A percentile compares a stretch with the other conserved stretches of the same genome.
Evolutionary conservation across 129 eudicot species (phyloP).

Genomic region (sunflower (Helianthus annuus)): HanXRQr2.0-SUNRISE NC_035437.2:12943306-12943805

Average conservation of each 20-base stretch:
- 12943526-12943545: too few relatives aligned
- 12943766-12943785: neutral
- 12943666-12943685: conserved; percentile 86
- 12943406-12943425: neutral
- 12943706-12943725: conserved; percentile 27
- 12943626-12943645: conserved; percentile 96
- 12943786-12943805: conserved; percentile 97
- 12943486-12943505: conserved; percentile 75
- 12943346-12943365: neutral
- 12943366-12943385: neutral
- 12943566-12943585: too few relatives aligned
- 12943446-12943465: conserved; percentile 99
- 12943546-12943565: neutral
- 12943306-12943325: too few relatives aligned
- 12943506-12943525: neutral
- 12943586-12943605: conserved; percentile 97
- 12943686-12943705: conserved; percentile 99
- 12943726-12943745: too few relatives aligned
- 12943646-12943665: conserved; percentile 85
- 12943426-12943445: conserved; percentile 63
- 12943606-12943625: conserved; percentile 90
- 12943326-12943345: too few relatives aligned
- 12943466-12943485: conserved; percentile 91
- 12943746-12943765: neutral
- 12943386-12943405: neutral